Conservation (phyloP, 257 asterid species). For the Linderniella brevidens region DNA sequence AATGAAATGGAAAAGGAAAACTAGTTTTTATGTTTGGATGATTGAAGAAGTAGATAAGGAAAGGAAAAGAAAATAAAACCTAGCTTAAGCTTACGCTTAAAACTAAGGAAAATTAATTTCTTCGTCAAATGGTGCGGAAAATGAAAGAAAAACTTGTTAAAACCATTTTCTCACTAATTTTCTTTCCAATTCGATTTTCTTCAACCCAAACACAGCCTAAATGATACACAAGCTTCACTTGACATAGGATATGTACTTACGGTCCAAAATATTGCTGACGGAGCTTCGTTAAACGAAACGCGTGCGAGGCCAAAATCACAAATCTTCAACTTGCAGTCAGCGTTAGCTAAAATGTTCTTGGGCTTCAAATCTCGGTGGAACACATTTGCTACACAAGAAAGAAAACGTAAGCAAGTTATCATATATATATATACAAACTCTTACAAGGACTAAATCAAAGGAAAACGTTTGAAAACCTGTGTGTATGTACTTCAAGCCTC, state of each 20-base stretch:
- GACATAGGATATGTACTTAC: conserved; percentile 19
- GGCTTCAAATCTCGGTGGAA: conserved; percentile 95
- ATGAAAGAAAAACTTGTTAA: no score
- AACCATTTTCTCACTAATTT: no score
- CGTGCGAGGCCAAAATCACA: conserved; percentile 98
- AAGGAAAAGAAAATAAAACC: no score
- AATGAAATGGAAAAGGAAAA: no score
- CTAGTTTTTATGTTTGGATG: no score
- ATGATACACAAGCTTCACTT: conserved; percentile 1
- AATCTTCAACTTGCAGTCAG: conserved; percentile 94
- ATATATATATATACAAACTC: neutral
- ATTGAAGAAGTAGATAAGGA: no score
- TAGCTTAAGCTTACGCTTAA: no score
- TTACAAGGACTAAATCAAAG: neutral
- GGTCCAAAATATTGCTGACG: conserved; percentile 96
- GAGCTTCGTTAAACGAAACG: conserved; percentile 91
- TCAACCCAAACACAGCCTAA: no score
- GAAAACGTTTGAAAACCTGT: conserved; percentile 29
- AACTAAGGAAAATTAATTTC: no score
- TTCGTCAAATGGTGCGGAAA: no score
- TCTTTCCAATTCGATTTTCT: no score
- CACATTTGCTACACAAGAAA: conserved; percentile 51
- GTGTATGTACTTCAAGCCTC: conserved; percentile 80
- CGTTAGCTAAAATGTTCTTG: conserved; percentile 86
- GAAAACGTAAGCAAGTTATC: neutral